Conservation (phyloP, 495 filamentous ascomycete species). For the Hypomontagnella submonticulosa region DNA sequence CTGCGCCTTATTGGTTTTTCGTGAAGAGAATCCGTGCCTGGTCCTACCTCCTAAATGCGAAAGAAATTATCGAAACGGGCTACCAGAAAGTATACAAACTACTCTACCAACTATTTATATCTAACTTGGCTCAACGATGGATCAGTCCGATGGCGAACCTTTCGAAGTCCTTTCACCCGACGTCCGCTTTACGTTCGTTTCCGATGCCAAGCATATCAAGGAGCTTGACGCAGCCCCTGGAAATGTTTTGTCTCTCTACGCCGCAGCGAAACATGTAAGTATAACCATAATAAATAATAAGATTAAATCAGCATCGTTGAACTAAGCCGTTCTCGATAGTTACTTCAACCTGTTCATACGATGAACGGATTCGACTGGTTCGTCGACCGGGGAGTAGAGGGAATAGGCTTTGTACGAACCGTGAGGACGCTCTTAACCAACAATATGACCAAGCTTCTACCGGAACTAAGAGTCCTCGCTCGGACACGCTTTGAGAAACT, state of each 20-base stretch:
- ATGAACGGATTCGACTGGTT: constrained; percentile 47
- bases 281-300: background rate
- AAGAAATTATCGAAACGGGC: no score
- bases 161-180: no score
- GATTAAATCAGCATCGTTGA: constrained; percentile 8
- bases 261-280: constrained; percentile 39
- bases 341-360: constrained; percentile 47
- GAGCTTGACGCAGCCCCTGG: constrained; percentile 45
- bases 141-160: no score
- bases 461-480: constrained; percentile 9
- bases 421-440: constrained; percentile 44
- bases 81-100: no score
- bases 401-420: constrained; percentile 35
- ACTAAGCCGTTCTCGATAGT: no score
- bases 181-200: no score
- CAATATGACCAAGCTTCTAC: constrained; percentile 40
- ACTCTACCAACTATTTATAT: no score
- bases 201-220: constrained; percentile 34
- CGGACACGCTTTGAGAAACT: no score
- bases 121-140: no score
- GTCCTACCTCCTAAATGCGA: no score
- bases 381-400: constrained; percentile 37
- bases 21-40: no score
- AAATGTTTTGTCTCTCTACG: constrained; percentile 46
- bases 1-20: no score